These are phyloP conservation scores for Termitomyces sp. DNA, from an alignment of 768 basidiomycete genomes.

Conservation along the genomic window DNA sequence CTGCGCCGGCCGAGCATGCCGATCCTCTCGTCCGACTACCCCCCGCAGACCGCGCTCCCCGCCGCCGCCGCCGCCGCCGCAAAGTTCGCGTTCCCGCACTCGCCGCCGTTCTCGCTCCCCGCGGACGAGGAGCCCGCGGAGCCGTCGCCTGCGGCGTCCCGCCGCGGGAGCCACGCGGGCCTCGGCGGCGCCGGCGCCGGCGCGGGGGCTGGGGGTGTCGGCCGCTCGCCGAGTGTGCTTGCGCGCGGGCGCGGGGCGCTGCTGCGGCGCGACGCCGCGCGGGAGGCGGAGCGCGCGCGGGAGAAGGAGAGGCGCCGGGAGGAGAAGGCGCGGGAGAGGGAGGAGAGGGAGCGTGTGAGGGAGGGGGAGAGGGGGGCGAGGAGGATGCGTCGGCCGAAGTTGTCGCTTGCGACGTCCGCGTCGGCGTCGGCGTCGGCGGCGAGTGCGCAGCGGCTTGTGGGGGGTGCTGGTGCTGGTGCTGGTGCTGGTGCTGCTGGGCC, in stretches of 20 bases:
- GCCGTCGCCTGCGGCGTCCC: constrained; percentile 7
- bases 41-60: too few species aligned
- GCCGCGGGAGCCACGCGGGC: constrained; percentile 16
- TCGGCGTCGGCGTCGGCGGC: constrained; percentile 19
- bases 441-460: constrained; percentile 4
- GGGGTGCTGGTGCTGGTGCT: too few species aligned
- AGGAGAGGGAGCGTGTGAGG: constrained; percentile 11
- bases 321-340: constrained; percentile 18
- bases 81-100: constrained; percentile 4
- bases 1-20: constrained; percentile 24
- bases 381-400: constrained; percentile 22
- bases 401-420: constrained; percentile 24
- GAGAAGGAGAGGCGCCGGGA: constrained; percentile 18
- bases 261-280: constrained; percentile 9
- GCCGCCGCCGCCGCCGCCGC: background rate
- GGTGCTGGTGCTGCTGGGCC: too few species aligned
- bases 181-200: too few species aligned
- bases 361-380: constrained; percentile 8
- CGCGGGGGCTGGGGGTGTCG: constrained; percentile 5
- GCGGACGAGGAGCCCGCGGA: background rate
- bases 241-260: constrained; percentile 8
- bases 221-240: constrained; percentile 17
- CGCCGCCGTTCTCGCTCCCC: too few species aligned
- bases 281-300: constrained; percentile 11
- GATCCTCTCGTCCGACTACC: too few species aligned